Evolutionary conservation across 1,139 yeast species (phyloP).

Genomic region (Yamadazyma kanchanaburiensis): DNA sequence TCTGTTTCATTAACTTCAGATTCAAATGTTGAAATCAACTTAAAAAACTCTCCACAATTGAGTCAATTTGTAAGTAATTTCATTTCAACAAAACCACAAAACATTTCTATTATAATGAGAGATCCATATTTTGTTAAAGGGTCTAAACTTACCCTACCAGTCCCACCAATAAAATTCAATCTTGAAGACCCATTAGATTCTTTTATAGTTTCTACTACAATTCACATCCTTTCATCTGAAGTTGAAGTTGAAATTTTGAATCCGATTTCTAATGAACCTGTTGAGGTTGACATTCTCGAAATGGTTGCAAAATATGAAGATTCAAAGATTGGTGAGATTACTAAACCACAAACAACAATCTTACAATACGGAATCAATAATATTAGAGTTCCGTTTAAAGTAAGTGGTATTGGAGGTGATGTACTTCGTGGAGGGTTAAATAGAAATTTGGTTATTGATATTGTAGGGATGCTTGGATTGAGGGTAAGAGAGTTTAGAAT

Average conservation of each 20-base stretch:
- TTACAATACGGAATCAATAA: slow-evolving; percentile 50
- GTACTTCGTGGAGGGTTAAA: slow-evolving; percentile 46
- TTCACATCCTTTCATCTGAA: slow-evolving; percentile 52
- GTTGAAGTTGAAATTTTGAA: slow-evolving; percentile 50
- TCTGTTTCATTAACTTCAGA: too few species aligned
- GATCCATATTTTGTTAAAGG: background rate
- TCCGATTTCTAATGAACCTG: slow-evolving; percentile 44
- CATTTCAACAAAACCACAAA: slow-evolving; percentile 3
- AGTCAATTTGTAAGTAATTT: slow-evolving; percentile 4
- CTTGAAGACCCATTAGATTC: background rate
- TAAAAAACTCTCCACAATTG: too few species aligned
- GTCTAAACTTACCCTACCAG: background rate
- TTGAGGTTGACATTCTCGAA: slow-evolving; percentile 34
- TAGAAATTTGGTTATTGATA: slow-evolving; percentile 47
- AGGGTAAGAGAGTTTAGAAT: slow-evolving; percentile 34
- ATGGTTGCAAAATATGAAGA: slow-evolving; percentile 49
- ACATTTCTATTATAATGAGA: slow-evolving; percentile 1
- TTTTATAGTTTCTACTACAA: slow-evolving; percentile 24
- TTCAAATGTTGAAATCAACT: too few species aligned
- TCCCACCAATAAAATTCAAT: background rate
- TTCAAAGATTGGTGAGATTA: slow-evolving; percentile 42
- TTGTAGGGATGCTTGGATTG: slow-evolving; percentile 39
- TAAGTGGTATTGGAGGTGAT: slow-evolving; percentile 47
- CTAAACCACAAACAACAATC: slow-evolving; percentile 28
- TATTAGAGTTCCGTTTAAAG: slow-evolving; percentile 46